These are phyloP conservation scores for Ceratobasidium sp. DNA, from an alignment of 1,284 basidiomycete species.

Conservation along the genomic window DNA sequence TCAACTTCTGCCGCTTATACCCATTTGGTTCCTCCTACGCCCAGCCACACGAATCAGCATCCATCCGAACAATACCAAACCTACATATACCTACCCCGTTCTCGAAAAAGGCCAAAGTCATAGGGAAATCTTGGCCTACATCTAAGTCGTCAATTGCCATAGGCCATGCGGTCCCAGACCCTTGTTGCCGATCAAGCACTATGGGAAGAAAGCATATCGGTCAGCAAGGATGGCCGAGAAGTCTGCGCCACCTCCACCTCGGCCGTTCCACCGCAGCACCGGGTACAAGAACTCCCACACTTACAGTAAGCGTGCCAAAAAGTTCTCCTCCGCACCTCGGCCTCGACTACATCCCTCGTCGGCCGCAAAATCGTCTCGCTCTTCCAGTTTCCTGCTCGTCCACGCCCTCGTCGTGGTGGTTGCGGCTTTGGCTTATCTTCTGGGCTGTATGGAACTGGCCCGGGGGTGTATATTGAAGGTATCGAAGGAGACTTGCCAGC, in stretches of 20 bases:
- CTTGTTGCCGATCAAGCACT: conserved; percentile 29
- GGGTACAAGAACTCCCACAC: neutral
- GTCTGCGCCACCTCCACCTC: conserved; percentile 5
- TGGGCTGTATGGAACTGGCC: neutral
- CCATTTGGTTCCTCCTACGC: conserved; percentile 37
- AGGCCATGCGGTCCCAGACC: conserved; percentile 37
- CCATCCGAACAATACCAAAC: neutral
- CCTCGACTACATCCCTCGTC: conserved; percentile 27
- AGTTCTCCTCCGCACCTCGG: conserved; percentile 31
- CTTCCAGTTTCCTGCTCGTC: conserved; percentile 42
- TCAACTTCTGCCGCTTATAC: conserved; percentile 42
- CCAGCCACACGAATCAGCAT: neutral
- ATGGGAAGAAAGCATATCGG: neutral
- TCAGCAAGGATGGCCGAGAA: neutral
- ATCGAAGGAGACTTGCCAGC: neutral
- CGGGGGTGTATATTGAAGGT: neutral
- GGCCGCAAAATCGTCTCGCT: conserved; percentile 43
- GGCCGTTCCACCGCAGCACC: neutral
- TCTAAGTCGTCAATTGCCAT: conserved; percentile 43
- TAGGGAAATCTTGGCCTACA: conserved; percentile 29
- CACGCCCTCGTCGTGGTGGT: conserved; percentile 30
- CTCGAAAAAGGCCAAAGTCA: conserved; percentile 30
- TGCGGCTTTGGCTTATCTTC: neutral
- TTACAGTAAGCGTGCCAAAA: conserved; percentile 43
- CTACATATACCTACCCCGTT: conserved; percentile 21